These are phyloP conservation scores for Sequoia sempervirens DNA, from an alignment of 75 land plant genomes.

Conservation along the genomic window DNA sequence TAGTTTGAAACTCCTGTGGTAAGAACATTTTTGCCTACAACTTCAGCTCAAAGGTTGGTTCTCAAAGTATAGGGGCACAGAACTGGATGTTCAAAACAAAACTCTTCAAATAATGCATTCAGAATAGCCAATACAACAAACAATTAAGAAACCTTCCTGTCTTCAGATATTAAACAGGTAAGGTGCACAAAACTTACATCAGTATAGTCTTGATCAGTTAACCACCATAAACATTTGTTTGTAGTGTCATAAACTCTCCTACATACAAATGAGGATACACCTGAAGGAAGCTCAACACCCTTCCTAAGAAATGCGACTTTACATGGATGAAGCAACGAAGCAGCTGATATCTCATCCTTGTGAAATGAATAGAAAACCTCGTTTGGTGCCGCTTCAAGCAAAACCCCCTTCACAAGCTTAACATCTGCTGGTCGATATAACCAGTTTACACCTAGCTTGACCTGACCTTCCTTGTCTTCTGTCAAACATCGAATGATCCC, in stretches of 20 bases:
- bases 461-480: slow-evolving; percentile 31
- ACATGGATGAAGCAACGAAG: slow-evolving; percentile 92
- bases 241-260: slow-evolving; percentile 83
- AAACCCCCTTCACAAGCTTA: slow-evolving; percentile 72
- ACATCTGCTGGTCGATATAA: slow-evolving; percentile 90
- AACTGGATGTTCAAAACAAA: neutral
- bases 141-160: neutral
- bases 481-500: slow-evolving; percentile 74
- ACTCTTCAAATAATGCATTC: neutral
- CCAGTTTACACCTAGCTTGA: slow-evolving; percentile 81
- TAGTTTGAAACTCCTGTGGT: neutral
- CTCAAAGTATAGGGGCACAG: neutral
- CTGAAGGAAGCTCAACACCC: slow-evolving; percentile 82
- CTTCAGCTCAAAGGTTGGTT: neutral
- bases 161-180: slow-evolving; percentile 3
- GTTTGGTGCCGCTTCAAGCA: slow-evolving; percentile 89
- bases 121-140: neutral
- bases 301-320: slow-evolving; percentile 92
- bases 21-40: neutral
- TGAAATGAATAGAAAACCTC: slow-evolving; percentile 97
- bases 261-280: slow-evolving; percentile 84
- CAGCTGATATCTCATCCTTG: slow-evolving; percentile 85
- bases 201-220: slow-evolving; percentile 89
- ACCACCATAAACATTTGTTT: slow-evolving; percentile 92
- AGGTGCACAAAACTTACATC: slow-evolving; percentile 53